A percentile compares a stretch with the other conserved stretches of the same genome.
These are phyloP conservation scores for Sutorius australiensis DNA, from an alignment of 768 basidiomycete genomes.

Conservation along the genomic window DNA sequence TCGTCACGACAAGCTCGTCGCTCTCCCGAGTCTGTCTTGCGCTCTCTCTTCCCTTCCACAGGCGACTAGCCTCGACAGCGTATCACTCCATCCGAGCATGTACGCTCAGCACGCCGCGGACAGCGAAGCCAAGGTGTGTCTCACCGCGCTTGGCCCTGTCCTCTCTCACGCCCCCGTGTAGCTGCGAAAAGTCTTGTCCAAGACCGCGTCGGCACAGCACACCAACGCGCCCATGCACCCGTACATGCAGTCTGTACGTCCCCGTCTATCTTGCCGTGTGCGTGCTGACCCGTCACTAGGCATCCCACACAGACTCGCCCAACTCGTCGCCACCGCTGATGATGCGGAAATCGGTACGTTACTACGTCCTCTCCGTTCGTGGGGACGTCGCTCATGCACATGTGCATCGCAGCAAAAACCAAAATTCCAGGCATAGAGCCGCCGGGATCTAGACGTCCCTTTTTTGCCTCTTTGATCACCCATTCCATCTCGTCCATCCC, in stretches of 20 bases:
- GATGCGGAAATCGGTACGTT: conserved; percentile 52
- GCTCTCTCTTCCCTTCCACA: conserved; percentile 66
- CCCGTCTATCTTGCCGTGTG: neutral
- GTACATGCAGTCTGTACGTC: conserved; percentile 39
- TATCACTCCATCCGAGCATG: conserved; percentile 67
- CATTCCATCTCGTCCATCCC: neutral
- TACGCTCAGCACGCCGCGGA: conserved; percentile 64
- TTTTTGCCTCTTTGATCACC: neutral
- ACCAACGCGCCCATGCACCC: conserved; percentile 30
- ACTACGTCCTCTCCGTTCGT: too few relatives aligned
- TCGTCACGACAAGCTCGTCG: conserved; percentile 54
- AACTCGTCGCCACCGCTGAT: conserved; percentile 45
- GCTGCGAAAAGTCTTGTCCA: conserved; percentile 64
- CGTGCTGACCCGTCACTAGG: conserved; percentile 26
- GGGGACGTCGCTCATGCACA: too few relatives aligned
- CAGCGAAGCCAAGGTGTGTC: conserved; percentile 69
- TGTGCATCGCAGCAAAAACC: conserved; percentile 26
- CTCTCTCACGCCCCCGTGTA: conserved; percentile 17
- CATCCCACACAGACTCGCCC: conserved; percentile 35
- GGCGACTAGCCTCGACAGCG: conserved; percentile 64
- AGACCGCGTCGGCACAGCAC: conserved; percentile 40
- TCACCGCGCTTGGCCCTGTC: neutral
- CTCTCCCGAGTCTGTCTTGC: conserved; percentile 69
- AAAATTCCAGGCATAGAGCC: conserved; percentile 33
- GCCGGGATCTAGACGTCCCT: conserved; percentile 2